A percentile compares a stretch with the other conserved stretches of the same genome.
phyloP scores from a whole-genome alignment of 768 basidiomycete genomes.

The Tulasnella sp. region DNA sequence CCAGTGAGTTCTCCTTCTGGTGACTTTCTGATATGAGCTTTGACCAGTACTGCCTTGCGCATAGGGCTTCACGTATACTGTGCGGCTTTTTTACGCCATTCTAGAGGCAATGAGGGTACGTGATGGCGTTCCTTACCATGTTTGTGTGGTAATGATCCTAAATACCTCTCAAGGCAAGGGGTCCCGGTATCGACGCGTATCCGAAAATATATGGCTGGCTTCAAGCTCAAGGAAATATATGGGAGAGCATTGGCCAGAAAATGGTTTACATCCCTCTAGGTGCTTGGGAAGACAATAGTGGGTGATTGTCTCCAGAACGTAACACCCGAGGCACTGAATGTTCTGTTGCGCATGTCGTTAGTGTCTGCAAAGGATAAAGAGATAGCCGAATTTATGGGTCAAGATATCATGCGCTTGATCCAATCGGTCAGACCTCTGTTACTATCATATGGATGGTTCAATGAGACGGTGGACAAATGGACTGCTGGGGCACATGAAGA shows the following conservation, averaged over 20 bases:
- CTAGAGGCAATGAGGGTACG: constrained; percentile 8
- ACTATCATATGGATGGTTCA: constrained; percentile 26
- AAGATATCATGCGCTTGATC: neutral
- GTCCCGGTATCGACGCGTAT: neutral
- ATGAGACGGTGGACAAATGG: constrained; percentile 22
- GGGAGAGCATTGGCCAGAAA: constrained; percentile 11
- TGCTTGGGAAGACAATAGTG: constrained; percentile 27
- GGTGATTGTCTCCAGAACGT: neutral
- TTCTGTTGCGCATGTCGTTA: neutral
- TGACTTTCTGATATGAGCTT: no score
- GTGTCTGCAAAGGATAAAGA: constrained; percentile 2
- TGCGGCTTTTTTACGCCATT: neutral
- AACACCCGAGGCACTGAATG: neutral
- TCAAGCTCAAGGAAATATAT: neutral
- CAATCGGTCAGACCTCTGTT: constrained; percentile 8
- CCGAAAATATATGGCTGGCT: neutral
- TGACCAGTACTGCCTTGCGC: no score
- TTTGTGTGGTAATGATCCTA: neutral
- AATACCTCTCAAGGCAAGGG: neutral
- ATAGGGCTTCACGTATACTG: neutral
- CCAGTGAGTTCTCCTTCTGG: no score
- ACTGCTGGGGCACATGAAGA: neutral
- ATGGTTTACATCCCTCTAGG: constrained; percentile 23
- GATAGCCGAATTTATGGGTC: constrained; percentile 8
- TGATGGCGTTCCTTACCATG: neutral